Evolutionary conservation across 2,329 filamentous ascomycete genomes (phyloP), one percentile per base, ranked within the genome.

Genomic region (Alternaria postmessia): DNA sequence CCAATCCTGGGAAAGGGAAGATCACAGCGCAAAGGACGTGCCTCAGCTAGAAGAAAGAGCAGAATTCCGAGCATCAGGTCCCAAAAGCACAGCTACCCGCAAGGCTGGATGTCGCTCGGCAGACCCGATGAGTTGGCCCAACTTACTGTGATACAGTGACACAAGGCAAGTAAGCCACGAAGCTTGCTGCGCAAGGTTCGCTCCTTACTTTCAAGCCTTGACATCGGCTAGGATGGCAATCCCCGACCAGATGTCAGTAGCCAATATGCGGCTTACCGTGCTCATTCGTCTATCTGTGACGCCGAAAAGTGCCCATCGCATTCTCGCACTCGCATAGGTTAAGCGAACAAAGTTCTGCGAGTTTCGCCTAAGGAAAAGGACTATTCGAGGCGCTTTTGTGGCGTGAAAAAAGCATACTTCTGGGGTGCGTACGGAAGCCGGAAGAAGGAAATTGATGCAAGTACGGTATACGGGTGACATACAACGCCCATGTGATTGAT

Each of bases 121-220:
- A 58, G 51, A 58, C 47, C 61, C 64, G 62, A 63, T 48, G 16
- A 61, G 49, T 52, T 32, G 57, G 62, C 41, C 49, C 43, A 54
- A 53, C 57, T 51, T 55, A 51, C 49, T 26, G 51, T 62, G 24
- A 38, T 39, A 57, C 54, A 57, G 64, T 67, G 47, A 66, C 64
- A 68, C 66, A 41, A 38, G 52, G 32, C 53, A 57, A 61, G 60
- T 55, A 65, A 49, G 65, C 63, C 65, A 68, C 63, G 46, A 63
- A 61, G 63, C 57, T 67, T 66, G 62, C 55, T 24, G 58, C 52
- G 57, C 56, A 57, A 59, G 60, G 49, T 47, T 53, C 30, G 22
- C 51, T 65, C 58, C 58, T 63, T 65, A 59, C 54, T 63, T 48
- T 24, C 36, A 30, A 34, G 46, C 49, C 43, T 49, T 56, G 41